Base-by-base conservation (phyloP, 257 asterid genomes). In the Solanum peruvianum region DNA sequence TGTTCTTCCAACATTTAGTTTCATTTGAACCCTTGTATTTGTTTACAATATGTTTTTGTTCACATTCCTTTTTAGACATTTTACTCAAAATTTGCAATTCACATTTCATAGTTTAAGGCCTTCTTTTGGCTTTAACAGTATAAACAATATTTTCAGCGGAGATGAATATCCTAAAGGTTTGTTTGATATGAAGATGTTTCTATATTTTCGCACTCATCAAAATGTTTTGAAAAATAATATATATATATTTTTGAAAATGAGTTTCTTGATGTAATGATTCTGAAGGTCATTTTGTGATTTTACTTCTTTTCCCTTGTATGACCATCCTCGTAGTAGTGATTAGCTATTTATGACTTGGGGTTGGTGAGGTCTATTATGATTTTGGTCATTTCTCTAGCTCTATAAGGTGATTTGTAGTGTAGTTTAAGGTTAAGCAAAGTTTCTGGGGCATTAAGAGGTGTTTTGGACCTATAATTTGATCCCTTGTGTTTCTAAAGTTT, bases 151-250 rank as follows among this genome's bases (percentile, higher is more conserved):
- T 18, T 18, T 21, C 12, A 3, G 2, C 8, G 2, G 27, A 58
- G 66, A 58, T 21, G 5, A 21, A 58, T 58, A 20, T 58, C 0
- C 66, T 8, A 58, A 56, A 27, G 12, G 6, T 58, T 0, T 58
- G 66, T 58, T 20, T 1, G 66, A 21, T 58, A 58, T 58, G 66
- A 58, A 58, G 66, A 20, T 58, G 12, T 20, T 58, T 20, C 66
- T 20, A n/a, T 0, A 16, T 52, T 52, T 52, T 52, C 62, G 6
- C 10, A 52, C 23, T 0, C 0, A 1, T 52, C 62, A 52, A 0
- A 52, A 18, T 52, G 62, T 52, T 2, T 52, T 52, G n/a, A 52
- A 44, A 44, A 44, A n/a, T n/a, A n/a, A 33, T 33, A 33, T 33
- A 33, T 33, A 33, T 33, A 33, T 33, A 37, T 37, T 37, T 37